Percentiles rank a stretch among this genome's conserved stretches.
Conservation (phyloP, 441 rosid genomes). For the Pelargonium cotyledonis region DNA sequence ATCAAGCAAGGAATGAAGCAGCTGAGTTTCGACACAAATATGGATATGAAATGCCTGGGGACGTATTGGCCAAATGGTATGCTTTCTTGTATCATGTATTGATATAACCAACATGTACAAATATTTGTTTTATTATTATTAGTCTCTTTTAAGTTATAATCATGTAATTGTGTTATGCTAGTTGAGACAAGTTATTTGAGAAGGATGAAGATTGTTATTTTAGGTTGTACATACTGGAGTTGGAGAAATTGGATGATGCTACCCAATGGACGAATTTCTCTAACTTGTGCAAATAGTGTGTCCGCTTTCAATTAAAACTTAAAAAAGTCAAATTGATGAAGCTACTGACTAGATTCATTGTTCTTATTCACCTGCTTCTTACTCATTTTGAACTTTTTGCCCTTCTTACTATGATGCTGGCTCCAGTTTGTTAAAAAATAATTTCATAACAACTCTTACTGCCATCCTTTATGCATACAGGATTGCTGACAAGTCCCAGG, state of each 20-base stretch:
- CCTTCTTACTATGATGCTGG: background rate
- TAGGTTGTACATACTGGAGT: too few relatives aligned
- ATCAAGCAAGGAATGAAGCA: slow-evolving; percentile 97
- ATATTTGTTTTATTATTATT: too few relatives aligned
- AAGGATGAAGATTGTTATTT: too few relatives aligned
- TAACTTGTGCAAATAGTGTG: background rate
- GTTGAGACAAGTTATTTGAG: too few relatives aligned
- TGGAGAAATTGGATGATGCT: too few relatives aligned
- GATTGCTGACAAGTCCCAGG: slow-evolving; percentile 95
- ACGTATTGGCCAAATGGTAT: slow-evolving; percentile 77
- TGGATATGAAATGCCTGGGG: slow-evolving; percentile 98
- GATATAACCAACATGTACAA: background rate
- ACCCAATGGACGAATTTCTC: too few relatives aligned
- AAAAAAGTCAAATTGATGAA: background rate
- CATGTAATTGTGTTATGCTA: too few relatives aligned
- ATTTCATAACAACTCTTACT: background rate
- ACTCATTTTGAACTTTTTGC: too few relatives aligned
- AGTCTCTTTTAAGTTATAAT: too few relatives aligned
- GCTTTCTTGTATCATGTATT: background rate
- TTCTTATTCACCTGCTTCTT: background rate
- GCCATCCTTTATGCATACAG: slow-evolving; percentile 28
- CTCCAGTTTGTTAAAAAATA: background rate
- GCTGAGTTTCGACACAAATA: slow-evolving; percentile 90
- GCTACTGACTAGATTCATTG: background rate
- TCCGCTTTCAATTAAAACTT: background rate